Conservation (phyloP, 352 stramenopile genomes). For the Phytophthora palmivora region DNA sequence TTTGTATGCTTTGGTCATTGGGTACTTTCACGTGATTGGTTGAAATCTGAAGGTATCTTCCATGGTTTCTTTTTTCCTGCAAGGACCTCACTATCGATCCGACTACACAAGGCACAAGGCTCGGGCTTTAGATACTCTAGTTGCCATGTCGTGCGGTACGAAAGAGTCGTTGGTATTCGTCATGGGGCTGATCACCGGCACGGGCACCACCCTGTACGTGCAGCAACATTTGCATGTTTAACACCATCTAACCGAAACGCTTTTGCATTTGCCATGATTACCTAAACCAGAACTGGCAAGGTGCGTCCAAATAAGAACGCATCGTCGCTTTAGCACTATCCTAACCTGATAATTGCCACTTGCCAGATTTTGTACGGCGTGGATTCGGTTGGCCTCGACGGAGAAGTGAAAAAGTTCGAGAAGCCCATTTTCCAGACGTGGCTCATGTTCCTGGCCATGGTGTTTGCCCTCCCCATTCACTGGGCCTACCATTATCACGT, state of each 20-base stretch:
- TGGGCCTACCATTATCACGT: constrained; percentile 85
- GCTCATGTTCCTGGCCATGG: constrained; percentile 97
- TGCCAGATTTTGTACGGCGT: constrained; percentile 94
- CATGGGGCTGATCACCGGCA: constrained; percentile 85
- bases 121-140: background rate
- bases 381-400: constrained; percentile 87
- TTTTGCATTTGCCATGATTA: constrained; percentile 2
- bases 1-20: constrained; percentile 13
- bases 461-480: constrained; percentile 94
- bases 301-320: constrained; percentile 24
- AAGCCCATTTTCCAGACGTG: constrained; percentile 97
- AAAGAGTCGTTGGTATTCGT: constrained; percentile 82
- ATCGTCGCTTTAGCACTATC: constrained; percentile 2
- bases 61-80: constrained; percentile 11
- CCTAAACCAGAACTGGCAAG: constrained; percentile 66
- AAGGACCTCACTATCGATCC: constrained; percentile 17
- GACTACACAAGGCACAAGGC: constrained; percentile 12
- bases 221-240: background rate
- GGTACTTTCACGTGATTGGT: constrained; percentile 12
- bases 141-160: constrained; percentile 79
- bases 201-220: constrained; percentile 84
- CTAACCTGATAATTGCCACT: constrained; percentile 8
- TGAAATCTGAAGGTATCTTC: constrained; percentile 30
- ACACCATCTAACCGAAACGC: constrained; percentile 6
- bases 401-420: constrained; percentile 92